These are phyloP conservation scores for Lasiosphaeriaceae sp. DNA, from an alignment of 495 filamentous ascomycete species.

Conservation along the genomic window DNA sequence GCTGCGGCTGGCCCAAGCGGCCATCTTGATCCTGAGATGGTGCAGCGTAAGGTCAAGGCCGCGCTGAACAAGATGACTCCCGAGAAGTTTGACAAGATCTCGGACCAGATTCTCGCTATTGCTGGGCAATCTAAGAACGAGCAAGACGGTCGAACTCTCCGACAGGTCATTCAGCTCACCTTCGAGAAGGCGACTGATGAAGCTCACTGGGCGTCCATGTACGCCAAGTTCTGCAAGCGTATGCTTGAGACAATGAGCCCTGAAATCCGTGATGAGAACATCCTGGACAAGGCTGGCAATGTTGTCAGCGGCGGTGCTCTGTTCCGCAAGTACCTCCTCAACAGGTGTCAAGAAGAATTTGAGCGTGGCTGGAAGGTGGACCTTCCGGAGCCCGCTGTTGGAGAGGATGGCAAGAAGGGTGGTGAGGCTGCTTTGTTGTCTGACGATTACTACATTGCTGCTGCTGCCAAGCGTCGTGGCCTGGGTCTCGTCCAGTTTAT, in stretches of 20 bases:
- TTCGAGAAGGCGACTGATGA: slow-evolving; percentile 99
- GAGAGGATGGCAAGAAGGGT: slow-evolving; percentile 64
- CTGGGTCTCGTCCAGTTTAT: slow-evolving; percentile 99
- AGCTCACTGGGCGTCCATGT: slow-evolving; percentile 98
- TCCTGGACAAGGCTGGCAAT: slow-evolving; percentile 77
- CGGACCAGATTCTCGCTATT: slow-evolving; percentile 88
- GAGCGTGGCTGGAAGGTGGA: slow-evolving; percentile 97
- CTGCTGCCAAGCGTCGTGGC: slow-evolving; percentile 93
- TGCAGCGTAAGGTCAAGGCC: slow-evolving; percentile 98
- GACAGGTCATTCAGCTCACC: slow-evolving; percentile 96
- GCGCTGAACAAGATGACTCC: slow-evolving; percentile 99
- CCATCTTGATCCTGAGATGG: slow-evolving; percentile 82
- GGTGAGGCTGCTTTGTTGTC: slow-evolving; percentile 79
- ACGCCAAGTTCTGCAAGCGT: slow-evolving; percentile 95
- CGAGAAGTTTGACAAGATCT: slow-evolving; percentile 96
- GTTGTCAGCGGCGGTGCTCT: slow-evolving; percentile 87
- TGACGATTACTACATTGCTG: slow-evolving; percentile 94
- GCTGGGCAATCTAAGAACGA: slow-evolving; percentile 94
- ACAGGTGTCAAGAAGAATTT: slow-evolving; percentile 98
- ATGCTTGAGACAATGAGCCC: slow-evolving; percentile 96
- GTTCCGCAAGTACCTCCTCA: slow-evolving; percentile 98
- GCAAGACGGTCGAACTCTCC: slow-evolving; percentile 85
- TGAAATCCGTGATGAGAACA: slow-evolving; percentile 92
- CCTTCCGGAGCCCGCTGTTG: slow-evolving; percentile 68
- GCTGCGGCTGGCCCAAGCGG: slow-evolving; percentile 46